Evolutionary conservation across 768 basidiomycete genomes (phyloP), one percentile per base, ranked within the genome.

Genomic region (Arthromyces matolae): DNA sequence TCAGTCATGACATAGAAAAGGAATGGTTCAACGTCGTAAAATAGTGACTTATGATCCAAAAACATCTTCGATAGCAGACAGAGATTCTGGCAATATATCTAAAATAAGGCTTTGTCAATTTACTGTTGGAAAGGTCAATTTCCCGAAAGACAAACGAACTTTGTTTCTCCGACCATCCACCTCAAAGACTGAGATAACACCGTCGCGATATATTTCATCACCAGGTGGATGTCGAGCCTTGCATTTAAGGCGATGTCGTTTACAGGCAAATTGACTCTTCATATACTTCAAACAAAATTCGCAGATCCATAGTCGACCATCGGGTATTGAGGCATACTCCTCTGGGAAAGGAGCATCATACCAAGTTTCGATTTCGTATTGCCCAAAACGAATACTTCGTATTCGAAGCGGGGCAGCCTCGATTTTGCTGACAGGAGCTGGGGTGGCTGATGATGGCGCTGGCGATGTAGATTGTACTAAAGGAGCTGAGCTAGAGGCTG

Each of bases 1-100:
- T 96, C 90, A 3, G 95, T 88, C 72, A 96, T 90, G 54, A 99
- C 94, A 66, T 99, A 99, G 71, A 99, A 99, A 37, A 99, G 72
- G 69, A 99, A 99, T 0, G 96, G 96, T 67, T 99, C 96, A 55
- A 98, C 95, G 68, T 98, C 95, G 71, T 98, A 97, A 69, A 97
- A 97, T 41, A 98, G 80, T 14, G 94, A 97, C 67, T 98, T 98
- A 72, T 96, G 93, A 65, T 97, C 93, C 56, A 98, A 80, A 68
- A 98, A 98, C 94, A 97, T 97, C 68, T 96, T 97, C 49, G 95
- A 95, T 31, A 98, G 77, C 50, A 98, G 75, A 67, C 95, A 98
- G 22, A 99, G 79, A 66, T 99, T 98, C 64, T 99, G 96, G 65
- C 96, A 98, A 66, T 97, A 99, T 60, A 98, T 98, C 89, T 92